Percentiles rank a stretch among this genome's conserved stretches.
Evolutionary conservation across 139 green algal genomes (phyloP).

Genomic region (Penium margaritaceum): DNA sequence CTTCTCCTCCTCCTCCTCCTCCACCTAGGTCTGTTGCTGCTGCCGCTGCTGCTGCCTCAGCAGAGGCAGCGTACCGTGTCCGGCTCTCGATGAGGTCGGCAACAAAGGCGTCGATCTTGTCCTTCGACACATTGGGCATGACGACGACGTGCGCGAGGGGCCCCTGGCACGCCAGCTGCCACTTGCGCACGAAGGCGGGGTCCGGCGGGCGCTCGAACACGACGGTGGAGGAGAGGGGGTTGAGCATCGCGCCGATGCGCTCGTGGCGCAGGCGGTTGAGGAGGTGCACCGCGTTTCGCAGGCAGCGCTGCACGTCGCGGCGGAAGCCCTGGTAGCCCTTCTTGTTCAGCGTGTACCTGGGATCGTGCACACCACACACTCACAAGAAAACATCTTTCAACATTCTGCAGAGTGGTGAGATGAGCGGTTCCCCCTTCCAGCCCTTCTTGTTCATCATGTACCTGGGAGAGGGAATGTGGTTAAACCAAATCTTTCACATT

Average conservation of each 20-base stretch:
- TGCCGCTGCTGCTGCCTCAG: too few relatives aligned
- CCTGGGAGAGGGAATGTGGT: too few relatives aligned
- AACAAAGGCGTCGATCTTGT: constrained; percentile 87
- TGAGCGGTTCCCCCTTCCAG: too few relatives aligned
- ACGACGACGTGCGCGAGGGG: constrained; percentile 94
- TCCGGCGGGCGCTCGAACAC: constrained; percentile 44
- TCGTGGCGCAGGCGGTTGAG: constrained; percentile 7
- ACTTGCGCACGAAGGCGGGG: constrained; percentile 42
- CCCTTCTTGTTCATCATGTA: too few relatives aligned
- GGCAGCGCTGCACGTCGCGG: constrained; percentile 68
- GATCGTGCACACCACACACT: too few relatives aligned
- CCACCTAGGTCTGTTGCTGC: too few relatives aligned
- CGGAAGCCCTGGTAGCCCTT: constrained; percentile 81
- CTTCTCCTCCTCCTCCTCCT: too few relatives aligned
- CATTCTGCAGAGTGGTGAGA: too few relatives aligned
- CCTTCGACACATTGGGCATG: constrained; percentile 87
- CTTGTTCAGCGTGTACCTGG: constrained; percentile 64
- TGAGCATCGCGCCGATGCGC: constrained; percentile 43
- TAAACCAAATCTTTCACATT: too few relatives aligned
- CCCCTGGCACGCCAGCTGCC: constrained; percentile 76
- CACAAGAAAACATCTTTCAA: too few relatives aligned
- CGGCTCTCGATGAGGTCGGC: constrained; percentile 59
- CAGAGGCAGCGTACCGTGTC: too few relatives aligned
- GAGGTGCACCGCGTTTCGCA: constrained; percentile 44
- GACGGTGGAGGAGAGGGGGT: constrained; percentile 47